A percentile compares a stretch with the other conserved stretches of the same genome.
Conservation (phyloP, 2,329 filamentous ascomycete genomes). For the Anthostomella pinea region DNA sequence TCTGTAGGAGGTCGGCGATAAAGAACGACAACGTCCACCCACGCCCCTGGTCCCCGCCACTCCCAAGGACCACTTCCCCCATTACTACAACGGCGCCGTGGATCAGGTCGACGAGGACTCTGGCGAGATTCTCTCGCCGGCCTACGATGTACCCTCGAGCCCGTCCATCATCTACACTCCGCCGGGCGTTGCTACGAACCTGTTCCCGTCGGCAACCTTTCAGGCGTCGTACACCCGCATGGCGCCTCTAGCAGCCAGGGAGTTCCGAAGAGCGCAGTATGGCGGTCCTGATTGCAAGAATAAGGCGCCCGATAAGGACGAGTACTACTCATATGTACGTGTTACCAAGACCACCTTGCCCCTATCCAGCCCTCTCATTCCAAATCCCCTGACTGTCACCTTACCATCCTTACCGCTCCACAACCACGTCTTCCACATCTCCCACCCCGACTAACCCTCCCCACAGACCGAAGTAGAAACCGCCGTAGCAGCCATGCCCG, state of each 20-base stretch:
- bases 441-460: neutral
- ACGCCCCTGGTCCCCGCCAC: constrained; percentile 10
- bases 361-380: neutral
- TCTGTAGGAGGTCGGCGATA: constrained; percentile 5
- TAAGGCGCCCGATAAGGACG: constrained; percentile 8
- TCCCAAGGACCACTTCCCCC: constrained; percentile 6
- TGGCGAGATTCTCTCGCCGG: constrained; percentile 23
- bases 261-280: constrained; percentile 20
- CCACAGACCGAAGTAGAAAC: constrained; percentile 19
- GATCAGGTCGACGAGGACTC: constrained; percentile 27
- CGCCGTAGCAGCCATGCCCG: constrained; percentile 3
- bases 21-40: constrained; percentile 21
- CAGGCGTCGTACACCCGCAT: constrained; percentile 31
- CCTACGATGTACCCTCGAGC: constrained; percentile 21
- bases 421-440: neutral
- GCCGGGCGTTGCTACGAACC: constrained; percentile 19
- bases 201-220: constrained; percentile 14
- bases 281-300: constrained; percentile 1
- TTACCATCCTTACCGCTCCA: neutral
- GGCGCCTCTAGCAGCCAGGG: constrained; percentile 26
- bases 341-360: too few species aligned
- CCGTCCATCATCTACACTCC: constrained; percentile 25
- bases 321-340: constrained; percentile 23
- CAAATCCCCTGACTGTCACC: neutral
- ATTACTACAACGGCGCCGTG: constrained; percentile 6